Evolutionary conservation across 2,329 filamentous ascomycete genomes (phyloP).

Genomic region (Microcera coccophila): DNA sequence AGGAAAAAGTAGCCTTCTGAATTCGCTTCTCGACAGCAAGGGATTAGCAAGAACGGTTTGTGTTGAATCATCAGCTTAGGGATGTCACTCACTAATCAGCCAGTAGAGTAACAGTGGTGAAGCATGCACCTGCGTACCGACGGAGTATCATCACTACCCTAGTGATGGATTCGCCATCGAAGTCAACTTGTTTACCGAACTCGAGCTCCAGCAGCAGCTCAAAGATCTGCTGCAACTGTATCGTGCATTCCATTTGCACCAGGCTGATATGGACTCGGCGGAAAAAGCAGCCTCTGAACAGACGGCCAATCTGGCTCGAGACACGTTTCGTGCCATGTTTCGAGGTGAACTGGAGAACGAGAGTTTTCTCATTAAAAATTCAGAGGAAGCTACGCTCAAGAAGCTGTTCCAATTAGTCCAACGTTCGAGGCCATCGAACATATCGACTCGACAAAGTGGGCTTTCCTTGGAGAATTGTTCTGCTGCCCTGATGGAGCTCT

Average conservation of each 20-base stretch:
- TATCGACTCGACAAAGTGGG: conserved; percentile 2
- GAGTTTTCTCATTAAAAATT: conserved; percentile 12
- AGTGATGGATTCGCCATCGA: conserved; percentile 30
- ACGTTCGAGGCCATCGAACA: conserved; percentile 4
- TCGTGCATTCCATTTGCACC: conserved; percentile 32
- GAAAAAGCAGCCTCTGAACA: conserved; percentile 25
- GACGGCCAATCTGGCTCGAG: conserved; percentile 31
- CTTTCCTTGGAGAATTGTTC: conserved; percentile 31
- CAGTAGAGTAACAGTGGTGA: conserved; percentile 40
- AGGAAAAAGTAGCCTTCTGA: conserved; percentile 49
- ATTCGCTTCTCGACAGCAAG: conserved; percentile 42
- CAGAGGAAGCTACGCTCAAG: conserved; percentile 14
- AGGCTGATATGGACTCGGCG: conserved; percentile 17
- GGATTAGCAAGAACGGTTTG: conserved; percentile 40
- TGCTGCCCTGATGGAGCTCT: conserved; percentile 31
- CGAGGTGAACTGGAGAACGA: conserved; percentile 17
- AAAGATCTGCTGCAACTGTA: conserved; percentile 35
- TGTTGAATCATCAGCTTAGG: not conserved
- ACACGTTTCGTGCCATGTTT: conserved; percentile 40
- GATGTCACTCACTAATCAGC: not conserved
- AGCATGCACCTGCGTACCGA: conserved; percentile 47
- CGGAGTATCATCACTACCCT: conserved; percentile 42
- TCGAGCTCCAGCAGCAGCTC: conserved; percentile 34
- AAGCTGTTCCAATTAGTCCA: conserved; percentile 23
- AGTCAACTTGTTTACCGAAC: conserved; percentile 31